Conservation (phyloP, 352 stramenopile genomes). For the Pythium rhizo-oryzae region DNA sequence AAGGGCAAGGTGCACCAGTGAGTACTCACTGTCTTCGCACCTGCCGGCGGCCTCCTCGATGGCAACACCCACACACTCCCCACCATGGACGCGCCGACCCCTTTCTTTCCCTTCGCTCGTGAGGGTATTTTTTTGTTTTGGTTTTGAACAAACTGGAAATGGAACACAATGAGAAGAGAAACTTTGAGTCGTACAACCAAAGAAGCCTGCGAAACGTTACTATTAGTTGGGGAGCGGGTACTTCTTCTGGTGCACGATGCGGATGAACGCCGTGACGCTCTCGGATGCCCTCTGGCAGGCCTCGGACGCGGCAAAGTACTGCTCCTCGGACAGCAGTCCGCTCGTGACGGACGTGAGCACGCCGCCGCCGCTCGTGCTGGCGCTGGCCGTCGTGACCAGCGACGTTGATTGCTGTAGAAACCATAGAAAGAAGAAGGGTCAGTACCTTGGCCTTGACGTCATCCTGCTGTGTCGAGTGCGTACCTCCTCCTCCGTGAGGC, state of each 20-base stretch:
- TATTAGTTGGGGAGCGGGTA: slow-evolving; percentile 33
- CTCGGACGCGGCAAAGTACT: slow-evolving; percentile 85
- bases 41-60: background rate
- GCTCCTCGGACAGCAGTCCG: slow-evolving; percentile 71
- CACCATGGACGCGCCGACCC: background rate
- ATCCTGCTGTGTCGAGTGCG: background rate
- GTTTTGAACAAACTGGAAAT: slow-evolving; percentile 1
- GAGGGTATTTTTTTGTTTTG: background rate
- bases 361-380: slow-evolving; percentile 58
- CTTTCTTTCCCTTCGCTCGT: background rate
- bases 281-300: slow-evolving; percentile 75
- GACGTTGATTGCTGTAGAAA: slow-evolving; percentile 56
- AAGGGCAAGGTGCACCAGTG: slow-evolving; percentile 15
- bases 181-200: no score
- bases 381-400: slow-evolving; percentile 65
- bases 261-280: slow-evolving; percentile 74
- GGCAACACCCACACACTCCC: background rate
- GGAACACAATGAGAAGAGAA: background rate
- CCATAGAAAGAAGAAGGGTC: background rate
- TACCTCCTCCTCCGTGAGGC: slow-evolving; percentile 74
- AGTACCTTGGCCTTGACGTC: background rate
- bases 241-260: slow-evolving; percentile 81
- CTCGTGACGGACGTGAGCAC: slow-evolving; percentile 80
- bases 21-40: background rate
- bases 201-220: no score